Evolutionary conservation across 805 yeast species (phyloP).

Genomic region (Jamesozyma spencerorum): DNA sequence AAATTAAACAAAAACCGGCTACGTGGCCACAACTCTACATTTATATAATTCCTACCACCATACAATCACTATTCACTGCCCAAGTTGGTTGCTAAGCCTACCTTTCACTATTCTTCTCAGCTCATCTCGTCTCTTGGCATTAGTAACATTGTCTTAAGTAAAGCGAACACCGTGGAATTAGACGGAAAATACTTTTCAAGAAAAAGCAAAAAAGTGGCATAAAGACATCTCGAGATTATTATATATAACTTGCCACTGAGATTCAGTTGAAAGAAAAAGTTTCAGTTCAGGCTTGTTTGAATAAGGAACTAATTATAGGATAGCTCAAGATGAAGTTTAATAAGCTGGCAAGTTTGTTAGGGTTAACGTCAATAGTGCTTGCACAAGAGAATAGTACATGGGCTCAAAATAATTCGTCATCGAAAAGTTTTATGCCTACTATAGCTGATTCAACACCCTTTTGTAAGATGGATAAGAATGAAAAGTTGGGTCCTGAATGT

Average conservation of each 20-base stretch:
- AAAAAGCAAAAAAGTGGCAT: background rate
- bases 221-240: background rate
- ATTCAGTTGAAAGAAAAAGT: too few species aligned
- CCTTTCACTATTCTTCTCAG: too few species aligned
- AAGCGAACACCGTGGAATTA: background rate
- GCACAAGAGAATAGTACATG: background rate
- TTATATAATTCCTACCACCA: too few species aligned
- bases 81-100: too few species aligned
- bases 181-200: background rate
- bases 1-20: too few species aligned
- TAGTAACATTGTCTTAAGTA: too few species aligned
- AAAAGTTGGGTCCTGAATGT: slow-evolving; percentile 28
- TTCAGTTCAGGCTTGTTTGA: too few species aligned
- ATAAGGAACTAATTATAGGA: background rate
- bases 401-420: background rate
- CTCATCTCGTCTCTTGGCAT: too few species aligned
- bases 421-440: background rate
- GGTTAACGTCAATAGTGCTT: background rate
- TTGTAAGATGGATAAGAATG: slow-evolving; percentile 28
- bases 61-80: too few species aligned
- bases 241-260: too few species aligned
- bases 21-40: too few species aligned
- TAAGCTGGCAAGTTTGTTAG: background rate
- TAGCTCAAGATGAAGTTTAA: background rate
- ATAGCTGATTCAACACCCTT: slow-evolving; percentile 16